Conservation (phyloP, 495 filamentous ascomycete species). For the Clavariopsis aquatica region DNA sequence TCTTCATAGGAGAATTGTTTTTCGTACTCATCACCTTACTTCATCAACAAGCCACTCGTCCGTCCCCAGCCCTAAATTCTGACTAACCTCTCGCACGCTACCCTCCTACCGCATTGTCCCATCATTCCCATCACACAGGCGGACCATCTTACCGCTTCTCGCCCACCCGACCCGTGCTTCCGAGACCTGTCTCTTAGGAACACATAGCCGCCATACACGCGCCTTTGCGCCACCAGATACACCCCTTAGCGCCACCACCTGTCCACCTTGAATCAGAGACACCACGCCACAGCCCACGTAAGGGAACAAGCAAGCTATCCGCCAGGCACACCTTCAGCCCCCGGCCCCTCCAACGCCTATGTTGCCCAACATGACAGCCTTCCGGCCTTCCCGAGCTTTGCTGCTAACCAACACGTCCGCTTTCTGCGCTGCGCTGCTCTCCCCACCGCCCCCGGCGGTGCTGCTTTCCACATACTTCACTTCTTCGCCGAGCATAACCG, state of each 20-base stretch:
- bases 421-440: constrained; percentile 23
- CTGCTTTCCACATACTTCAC: constrained; percentile 19
- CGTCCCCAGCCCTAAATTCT: constrained; percentile 1
- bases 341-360: neutral
- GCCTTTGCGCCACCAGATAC: neutral
- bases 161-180: neutral
- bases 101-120: neutral
- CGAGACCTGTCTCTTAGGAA: neutral
- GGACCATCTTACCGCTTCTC: neutral
- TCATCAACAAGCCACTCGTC: neutral
- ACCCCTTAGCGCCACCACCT: too few relatives aligned
- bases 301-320: neutral
- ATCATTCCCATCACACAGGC: neutral
- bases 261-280: neutral
- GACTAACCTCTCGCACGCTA: neutral
- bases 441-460: constrained; percentile 11
- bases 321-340: neutral
- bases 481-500: constrained; percentile 41
- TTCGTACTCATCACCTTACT: too few relatives aligned
- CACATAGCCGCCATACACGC: neutral
- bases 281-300: too few relatives aligned
- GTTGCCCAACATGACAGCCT: neutral
- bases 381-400: neutral
- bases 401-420: constrained; percentile 10
- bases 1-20: too few relatives aligned